Conservation (phyloP, 345 rosid genomes). For the Angophora floribunda region DNA sequence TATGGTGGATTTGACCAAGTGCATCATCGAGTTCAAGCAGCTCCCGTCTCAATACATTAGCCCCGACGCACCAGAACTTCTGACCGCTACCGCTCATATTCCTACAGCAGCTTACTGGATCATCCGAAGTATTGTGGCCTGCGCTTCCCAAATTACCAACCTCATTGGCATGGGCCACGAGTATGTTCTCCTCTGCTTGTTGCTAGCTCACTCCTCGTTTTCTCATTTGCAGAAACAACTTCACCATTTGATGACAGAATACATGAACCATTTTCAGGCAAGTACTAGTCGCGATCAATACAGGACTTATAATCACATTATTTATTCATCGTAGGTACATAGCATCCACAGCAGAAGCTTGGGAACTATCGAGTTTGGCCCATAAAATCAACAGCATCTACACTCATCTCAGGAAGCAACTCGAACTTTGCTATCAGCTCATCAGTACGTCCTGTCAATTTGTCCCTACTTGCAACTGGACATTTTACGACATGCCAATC, state of each 20-base stretch:
- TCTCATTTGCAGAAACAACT: not conserved
- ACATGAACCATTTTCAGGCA: not conserved
- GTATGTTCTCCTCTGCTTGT: constrained; percentile 18
- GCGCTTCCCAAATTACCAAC: constrained; percentile 33
- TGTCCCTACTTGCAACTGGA: not conserved
- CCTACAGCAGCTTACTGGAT: constrained; percentile 64
- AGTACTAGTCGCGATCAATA: not conserved
- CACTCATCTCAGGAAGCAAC: constrained; percentile 24
- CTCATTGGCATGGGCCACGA: constrained; percentile 38
- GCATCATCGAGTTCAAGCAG: constrained; percentile 38
- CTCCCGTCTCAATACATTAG: constrained; percentile 36
- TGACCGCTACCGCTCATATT: constrained; percentile 21
- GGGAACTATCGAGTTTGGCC: constrained; percentile 65
- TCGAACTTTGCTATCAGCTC: constrained; percentile 20
- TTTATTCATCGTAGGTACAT: constrained; percentile 11
- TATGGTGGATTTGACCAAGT: constrained; percentile 30
- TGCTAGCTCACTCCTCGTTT: not conserved
- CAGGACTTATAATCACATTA: not conserved
- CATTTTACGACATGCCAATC: not conserved
- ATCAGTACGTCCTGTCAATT: constrained; percentile 18
- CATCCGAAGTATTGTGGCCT: constrained; percentile 28
- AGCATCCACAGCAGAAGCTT: constrained; percentile 39
- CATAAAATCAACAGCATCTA: constrained; percentile 45
- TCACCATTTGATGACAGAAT: not conserved
- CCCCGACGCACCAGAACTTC: constrained; percentile 14